phyloP scores from a whole-genome alignment of 2,329 filamentous ascomycete genomes.

The Nemania diffusa region DNA sequence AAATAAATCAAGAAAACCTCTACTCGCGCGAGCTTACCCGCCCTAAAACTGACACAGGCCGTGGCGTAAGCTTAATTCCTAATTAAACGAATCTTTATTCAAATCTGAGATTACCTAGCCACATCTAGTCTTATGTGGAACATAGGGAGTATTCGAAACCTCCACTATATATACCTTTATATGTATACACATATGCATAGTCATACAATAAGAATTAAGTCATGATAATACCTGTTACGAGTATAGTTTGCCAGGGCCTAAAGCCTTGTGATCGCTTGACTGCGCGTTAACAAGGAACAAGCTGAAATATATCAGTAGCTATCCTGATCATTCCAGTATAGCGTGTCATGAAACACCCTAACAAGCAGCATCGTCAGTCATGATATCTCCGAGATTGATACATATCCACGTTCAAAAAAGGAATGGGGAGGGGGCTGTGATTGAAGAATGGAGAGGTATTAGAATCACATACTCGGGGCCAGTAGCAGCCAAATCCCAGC shows the following conservation, averaged over 20 bases:
- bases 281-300: not conserved
- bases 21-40: too few species aligned
- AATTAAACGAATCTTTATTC: too few species aligned
- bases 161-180: too few species aligned
- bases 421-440: not conserved
- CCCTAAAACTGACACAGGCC: too few species aligned
- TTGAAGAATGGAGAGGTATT: constrained; percentile 34
- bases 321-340: constrained; percentile 64
- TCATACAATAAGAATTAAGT: not conserved
- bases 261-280: not conserved
- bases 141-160: too few species aligned
- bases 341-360: constrained; percentile 56
- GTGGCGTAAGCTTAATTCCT: too few species aligned
- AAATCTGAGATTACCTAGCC: too few species aligned
- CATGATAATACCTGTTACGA: not conserved
- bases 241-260: not conserved
- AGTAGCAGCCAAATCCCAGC: constrained; percentile 65
- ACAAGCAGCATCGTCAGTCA: constrained; percentile 13
- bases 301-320: constrained; percentile 50
- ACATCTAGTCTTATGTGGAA: too few species aligned
- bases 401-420: not conserved
- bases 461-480: constrained; percentile 61
- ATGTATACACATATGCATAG: not conserved
- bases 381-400: not conserved
- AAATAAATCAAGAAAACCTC: too few species aligned